These are phyloP conservation scores for Trichoderma afroharzianum DNA, from an alignment of 2,329 filamentous ascomycete genomes.

Conservation along the genomic window DNA sequence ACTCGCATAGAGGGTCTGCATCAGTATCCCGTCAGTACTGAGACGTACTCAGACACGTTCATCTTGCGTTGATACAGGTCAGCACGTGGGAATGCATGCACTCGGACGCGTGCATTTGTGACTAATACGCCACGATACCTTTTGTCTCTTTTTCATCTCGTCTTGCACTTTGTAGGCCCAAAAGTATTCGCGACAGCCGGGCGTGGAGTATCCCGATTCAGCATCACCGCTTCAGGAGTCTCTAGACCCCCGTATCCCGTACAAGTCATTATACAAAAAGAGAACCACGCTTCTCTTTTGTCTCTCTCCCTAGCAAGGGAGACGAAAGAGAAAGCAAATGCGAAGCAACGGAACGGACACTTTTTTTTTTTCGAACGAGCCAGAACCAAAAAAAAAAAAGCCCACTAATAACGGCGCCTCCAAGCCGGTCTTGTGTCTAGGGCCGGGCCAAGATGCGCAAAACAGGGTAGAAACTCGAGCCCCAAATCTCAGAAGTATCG, in stretches of 20 bases:
- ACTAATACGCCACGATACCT: neutral
- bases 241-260: neutral
- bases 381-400: neutral
- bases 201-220: neutral
- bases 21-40: neutral
- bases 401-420: constrained; percentile 2
- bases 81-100: constrained; percentile 7
- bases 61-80: neutral
- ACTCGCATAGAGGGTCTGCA: neutral
- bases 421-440: neutral
- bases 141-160: neutral
- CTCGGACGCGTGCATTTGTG: neutral
- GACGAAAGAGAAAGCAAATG: neutral
- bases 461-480: neutral
- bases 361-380: neutral
- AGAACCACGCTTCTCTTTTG: neutral
- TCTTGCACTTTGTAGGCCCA: neutral
- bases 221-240: neutral
- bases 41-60: neutral
- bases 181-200: neutral
- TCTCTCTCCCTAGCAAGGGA: neutral
- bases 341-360: neutral
- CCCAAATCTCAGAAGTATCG: neutral
- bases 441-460: neutral
- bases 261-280: neutral